Conservation (phyloP, 352 stramenopile genomes). For the Globisporangium alternatum region DNA sequence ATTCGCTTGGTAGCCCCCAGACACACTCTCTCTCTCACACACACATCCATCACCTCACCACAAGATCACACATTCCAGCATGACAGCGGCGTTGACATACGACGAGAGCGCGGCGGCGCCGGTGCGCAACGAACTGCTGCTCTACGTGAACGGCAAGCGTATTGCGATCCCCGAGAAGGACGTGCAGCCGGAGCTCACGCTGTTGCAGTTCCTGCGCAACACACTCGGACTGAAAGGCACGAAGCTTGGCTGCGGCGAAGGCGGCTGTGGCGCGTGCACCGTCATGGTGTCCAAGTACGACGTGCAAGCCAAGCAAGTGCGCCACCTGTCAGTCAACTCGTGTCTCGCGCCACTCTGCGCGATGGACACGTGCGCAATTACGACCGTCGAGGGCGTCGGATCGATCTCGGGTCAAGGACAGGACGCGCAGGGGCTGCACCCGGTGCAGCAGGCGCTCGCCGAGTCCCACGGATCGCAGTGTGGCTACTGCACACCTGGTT, state of each 20-base stretch:
- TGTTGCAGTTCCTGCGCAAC: constrained; percentile 82
- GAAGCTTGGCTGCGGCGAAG: constrained; percentile 93
- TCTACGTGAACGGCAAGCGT: constrained; percentile 78
- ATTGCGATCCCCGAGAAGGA: constrained; percentile 45
- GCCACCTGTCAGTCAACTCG: constrained; percentile 82
- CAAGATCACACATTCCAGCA: constrained; percentile 1
- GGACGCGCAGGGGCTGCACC: constrained; percentile 55
- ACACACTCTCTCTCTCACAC: neutral
- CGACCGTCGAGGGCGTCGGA: constrained; percentile 83
- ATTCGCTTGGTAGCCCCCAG: neutral
- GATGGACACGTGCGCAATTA: constrained; percentile 82
- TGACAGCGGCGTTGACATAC: constrained; percentile 1
- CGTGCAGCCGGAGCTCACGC: constrained; percentile 66
- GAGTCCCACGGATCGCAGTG: constrained; percentile 94
- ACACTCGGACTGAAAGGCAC: constrained; percentile 73
- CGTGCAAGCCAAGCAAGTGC: constrained; percentile 34
- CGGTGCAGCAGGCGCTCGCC: constrained; percentile 86
- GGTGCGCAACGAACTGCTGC: constrained; percentile 51
- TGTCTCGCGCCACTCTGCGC: constrained; percentile 83
- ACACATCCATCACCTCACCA: neutral
- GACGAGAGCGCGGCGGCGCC: constrained; percentile 9
- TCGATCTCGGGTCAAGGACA: constrained; percentile 24
- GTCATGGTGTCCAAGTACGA: constrained; percentile 90
- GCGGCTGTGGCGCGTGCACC: constrained; percentile 95
- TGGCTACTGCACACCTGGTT: constrained; percentile 90